These are phyloP conservation scores for Fraxinus cuspidata DNA, from an alignment of 257 asterid species.

Conservation along the genomic window DNA sequence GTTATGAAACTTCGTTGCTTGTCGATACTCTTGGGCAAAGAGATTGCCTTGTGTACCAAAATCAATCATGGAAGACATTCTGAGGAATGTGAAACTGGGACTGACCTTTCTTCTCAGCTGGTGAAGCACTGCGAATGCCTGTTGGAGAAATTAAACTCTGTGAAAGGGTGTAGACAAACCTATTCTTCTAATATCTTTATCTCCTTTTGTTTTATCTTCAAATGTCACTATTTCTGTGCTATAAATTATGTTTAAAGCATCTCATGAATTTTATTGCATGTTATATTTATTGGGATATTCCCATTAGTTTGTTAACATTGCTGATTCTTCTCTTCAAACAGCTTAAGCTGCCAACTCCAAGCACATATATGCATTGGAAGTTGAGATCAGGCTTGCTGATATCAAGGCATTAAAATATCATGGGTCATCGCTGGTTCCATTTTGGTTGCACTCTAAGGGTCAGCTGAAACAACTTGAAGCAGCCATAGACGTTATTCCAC, in stretches of 20 bases:
- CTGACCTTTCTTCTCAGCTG: slow-evolving; percentile 46
- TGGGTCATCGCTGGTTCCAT: slow-evolving; percentile 66
- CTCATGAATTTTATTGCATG: slow-evolving; percentile 15
- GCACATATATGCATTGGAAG: slow-evolving; percentile 50
- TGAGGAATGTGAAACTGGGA: slow-evolving; percentile 34
- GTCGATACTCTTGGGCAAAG: slow-evolving; percentile 21
- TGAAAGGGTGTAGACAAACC: slow-evolving; percentile 49
- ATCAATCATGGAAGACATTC: slow-evolving; percentile 25
- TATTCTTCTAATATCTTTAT: slow-evolving; percentile 4
- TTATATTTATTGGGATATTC: not conserved
- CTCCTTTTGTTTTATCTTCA: not conserved
- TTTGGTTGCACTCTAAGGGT: slow-evolving; percentile 75
- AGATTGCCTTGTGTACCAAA: slow-evolving; percentile 11
- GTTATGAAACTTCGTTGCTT: slow-evolving; percentile 32
- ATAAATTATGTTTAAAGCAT: not conserved
- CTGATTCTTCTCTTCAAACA: slow-evolving; percentile 40
- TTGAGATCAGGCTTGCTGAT: slow-evolving; percentile 76
- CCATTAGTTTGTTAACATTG: slow-evolving; percentile 13
- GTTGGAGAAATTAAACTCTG: slow-evolving; percentile 58
- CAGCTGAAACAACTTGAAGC: slow-evolving; percentile 64
- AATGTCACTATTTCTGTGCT: not conserved
- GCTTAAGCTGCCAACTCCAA: slow-evolving; percentile 43
- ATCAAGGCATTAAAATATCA: slow-evolving; percentile 66
- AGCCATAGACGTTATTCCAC: slow-evolving; percentile 31
- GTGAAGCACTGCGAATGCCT: slow-evolving; percentile 54